Evolutionary conservation across 768 basidiomycete genomes (phyloP).

Genomic region (Leccinum uliginosum): DNA sequence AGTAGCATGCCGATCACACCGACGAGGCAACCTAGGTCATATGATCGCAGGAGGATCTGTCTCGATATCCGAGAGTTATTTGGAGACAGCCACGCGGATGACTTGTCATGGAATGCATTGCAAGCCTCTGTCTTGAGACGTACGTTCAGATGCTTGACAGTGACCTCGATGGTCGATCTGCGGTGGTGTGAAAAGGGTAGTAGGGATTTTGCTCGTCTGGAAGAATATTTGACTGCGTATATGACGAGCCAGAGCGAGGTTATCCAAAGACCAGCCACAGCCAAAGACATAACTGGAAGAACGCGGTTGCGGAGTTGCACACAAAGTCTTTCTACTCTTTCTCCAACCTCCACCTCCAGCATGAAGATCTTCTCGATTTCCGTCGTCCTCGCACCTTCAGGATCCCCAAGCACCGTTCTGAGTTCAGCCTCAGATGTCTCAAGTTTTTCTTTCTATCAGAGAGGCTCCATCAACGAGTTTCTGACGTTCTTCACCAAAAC

Average conservation of each 20-base stretch:
- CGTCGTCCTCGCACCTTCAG: constrained; percentile 62
- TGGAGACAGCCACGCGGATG: constrained; percentile 34
- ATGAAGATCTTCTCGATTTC: constrained; percentile 91
- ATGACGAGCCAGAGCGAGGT: constrained; percentile 22
- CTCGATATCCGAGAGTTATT: constrained; percentile 25
- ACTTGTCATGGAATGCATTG: constrained; percentile 46
- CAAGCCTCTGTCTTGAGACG: constrained; percentile 45
- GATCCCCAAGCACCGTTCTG: constrained; percentile 60
- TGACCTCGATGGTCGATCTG: constrained; percentile 18
- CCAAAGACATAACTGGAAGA: constrained; percentile 19
- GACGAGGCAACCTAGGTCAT: constrained; percentile 46
- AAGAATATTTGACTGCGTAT: constrained; percentile 22
- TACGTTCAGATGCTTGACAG: constrained; percentile 27
- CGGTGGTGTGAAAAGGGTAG: constrained; percentile 21
- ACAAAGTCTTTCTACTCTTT: constrained; percentile 5
- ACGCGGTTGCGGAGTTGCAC: background rate
- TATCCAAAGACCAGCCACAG: constrained; percentile 18
- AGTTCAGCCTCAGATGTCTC: constrained; percentile 74
- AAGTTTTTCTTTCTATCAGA: constrained; percentile 92
- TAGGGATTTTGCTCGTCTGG: constrained; percentile 13
- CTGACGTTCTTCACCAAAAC: constrained; percentile 93
- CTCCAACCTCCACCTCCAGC: constrained; percentile 17
- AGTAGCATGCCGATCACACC: constrained; percentile 46
- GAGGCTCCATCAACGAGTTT: constrained; percentile 84
- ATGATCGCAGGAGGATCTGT: constrained; percentile 34